Evolutionary conservation across 2,329 filamentous ascomycete species (phyloP).

Genomic region (Aureobasidium sp.): DNA sequence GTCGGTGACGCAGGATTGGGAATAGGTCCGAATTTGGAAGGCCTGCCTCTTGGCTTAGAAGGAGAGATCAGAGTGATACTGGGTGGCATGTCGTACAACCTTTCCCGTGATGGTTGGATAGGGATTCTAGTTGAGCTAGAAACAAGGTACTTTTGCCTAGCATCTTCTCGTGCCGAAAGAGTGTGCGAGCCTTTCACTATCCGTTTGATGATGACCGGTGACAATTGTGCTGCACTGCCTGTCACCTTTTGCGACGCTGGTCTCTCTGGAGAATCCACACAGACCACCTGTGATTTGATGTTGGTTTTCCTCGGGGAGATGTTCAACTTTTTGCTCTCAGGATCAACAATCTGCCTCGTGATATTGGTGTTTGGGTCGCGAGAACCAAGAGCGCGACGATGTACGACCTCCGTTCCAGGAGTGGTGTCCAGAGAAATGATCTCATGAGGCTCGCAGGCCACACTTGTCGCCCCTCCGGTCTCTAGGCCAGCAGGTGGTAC

Average conservation of each 20-base stretch:
- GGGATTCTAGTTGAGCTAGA: not conserved
- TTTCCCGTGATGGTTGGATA: not conserved
- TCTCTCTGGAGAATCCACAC: constrained; percentile 7
- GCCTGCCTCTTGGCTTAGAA: constrained; percentile 16
- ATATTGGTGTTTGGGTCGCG: constrained; percentile 6
- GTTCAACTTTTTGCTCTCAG: not conserved
- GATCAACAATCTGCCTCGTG: not conserved
- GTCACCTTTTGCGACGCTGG: constrained; percentile 19
- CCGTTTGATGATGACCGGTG: not conserved
- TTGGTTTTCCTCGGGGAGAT: not conserved
- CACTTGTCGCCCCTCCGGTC: not conserved
- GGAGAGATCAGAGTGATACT: not conserved
- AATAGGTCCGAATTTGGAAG: constrained; percentile 12
- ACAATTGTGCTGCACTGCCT: not conserved
- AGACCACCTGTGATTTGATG: not conserved
- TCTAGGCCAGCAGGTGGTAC: not conserved
- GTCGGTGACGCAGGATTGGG: not conserved
- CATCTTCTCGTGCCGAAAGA: not conserved
- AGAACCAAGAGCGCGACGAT: not conserved
- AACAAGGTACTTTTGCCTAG: not conserved
- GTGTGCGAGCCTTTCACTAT: not conserved
- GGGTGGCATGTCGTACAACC: not conserved
- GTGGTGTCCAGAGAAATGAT: not conserved
- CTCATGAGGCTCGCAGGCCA: not conserved
- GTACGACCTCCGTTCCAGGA: not conserved